These are phyloP conservation scores for Coffea canephora DNA, from an alignment of 257 asterid genomes.

Conservation along the genomic window DNA sequence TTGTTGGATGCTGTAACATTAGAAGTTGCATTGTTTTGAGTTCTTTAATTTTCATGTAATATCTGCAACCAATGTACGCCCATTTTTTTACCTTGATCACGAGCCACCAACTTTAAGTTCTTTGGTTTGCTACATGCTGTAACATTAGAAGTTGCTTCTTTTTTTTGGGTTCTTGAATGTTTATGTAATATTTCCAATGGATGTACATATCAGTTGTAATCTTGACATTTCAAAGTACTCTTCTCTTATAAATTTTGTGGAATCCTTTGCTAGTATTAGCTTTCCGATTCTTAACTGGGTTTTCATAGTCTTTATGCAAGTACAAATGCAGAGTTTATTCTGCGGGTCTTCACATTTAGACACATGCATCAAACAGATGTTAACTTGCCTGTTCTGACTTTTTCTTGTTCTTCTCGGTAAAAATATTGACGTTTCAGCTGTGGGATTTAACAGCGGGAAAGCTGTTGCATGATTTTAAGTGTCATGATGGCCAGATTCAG, in stretches of 20 bases:
- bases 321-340: neutral
- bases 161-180: neutral
- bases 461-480: conserved; percentile 89
- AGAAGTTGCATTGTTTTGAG: neutral
- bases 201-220: neutral
- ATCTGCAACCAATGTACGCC: neutral
- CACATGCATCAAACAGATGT: neutral
- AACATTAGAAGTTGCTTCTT: neutral
- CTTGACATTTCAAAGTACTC: neutral
- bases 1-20: neutral
- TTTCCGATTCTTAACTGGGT: neutral
- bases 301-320: neutral
- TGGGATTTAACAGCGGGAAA: conserved; percentile 99
- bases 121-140: neutral
- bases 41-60: too few relatives aligned
- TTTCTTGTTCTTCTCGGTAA: conserved; percentile 24
- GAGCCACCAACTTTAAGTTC: neutral
- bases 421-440: conserved; percentile 51
- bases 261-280: neutral
- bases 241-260: neutral
- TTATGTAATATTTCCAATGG: neutral
- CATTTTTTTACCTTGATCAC: neutral
- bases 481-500: conserved; percentile 90
- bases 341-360: neutral
- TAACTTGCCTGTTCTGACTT: neutral